Evolutionary conservation across 495 filamentous ascomycete genomes (phyloP).

Genomic region (Aspergillus hancockii): DNA sequence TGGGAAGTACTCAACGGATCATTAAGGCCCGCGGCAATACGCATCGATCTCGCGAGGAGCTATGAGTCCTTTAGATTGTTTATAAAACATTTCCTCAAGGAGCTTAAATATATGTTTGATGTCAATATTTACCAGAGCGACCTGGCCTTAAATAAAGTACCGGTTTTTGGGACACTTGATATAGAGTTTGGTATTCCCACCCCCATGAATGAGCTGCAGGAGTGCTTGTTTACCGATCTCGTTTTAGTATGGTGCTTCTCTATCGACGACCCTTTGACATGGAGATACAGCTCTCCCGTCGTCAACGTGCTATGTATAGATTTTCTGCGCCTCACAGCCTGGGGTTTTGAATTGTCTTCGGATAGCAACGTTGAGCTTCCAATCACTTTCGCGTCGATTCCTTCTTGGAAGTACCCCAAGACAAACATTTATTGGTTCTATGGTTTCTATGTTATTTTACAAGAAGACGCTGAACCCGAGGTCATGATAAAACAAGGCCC

Average conservation of each 20-base stretch:
- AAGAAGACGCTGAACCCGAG: constrained; percentile 14
- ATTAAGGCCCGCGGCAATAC: constrained; percentile 1
- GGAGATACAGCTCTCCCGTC: no score
- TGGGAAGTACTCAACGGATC: constrained; percentile 3
- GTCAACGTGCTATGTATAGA: no score
- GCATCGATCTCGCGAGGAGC: constrained; percentile 6
- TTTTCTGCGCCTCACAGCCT: no score
- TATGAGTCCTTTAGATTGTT: neutral
- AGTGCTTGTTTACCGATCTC: constrained; percentile 18
- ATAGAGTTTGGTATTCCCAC: constrained; percentile 16
- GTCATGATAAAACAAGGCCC: constrained; percentile 13
- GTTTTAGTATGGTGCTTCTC: constrained; percentile 12
- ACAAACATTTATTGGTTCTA: no score
- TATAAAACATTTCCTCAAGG: constrained; percentile 4
- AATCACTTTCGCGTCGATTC: no score
- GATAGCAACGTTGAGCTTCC: no score
- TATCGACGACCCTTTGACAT: no score
- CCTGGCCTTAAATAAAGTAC: neutral
- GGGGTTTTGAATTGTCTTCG: no score
- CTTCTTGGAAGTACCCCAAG: no score
- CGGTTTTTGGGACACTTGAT: constrained; percentile 6
- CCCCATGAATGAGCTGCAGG: constrained; percentile 22
- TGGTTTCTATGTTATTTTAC: no score
- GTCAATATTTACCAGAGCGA: neutral
- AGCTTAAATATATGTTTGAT: neutral